Evolutionary conservation across 192 early-diverging fungal genomes (phyloP), one percentile per base, ranked within the genome.

Genomic region (Cladochytrium replicatum): DNA sequence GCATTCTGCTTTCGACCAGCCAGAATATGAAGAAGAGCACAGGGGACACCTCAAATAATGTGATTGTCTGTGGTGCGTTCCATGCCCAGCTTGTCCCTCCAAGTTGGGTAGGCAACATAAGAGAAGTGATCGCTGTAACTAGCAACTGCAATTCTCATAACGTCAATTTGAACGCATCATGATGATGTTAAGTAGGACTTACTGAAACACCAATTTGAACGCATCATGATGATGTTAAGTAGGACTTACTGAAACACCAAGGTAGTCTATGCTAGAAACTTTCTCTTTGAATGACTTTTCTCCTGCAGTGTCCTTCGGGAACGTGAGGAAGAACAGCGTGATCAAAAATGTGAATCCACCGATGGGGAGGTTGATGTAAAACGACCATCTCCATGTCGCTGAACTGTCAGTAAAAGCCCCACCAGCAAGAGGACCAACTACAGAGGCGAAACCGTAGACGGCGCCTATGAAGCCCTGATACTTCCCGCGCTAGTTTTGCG

Each of bases 281-380:
- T 94, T 91, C 9, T 70, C 66, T 22, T 22, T 4, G 26, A 71
- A 15, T 24, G 57, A 63, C 6, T 81, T 83, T 0, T 52, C 49
- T 4, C 77, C 64, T 2, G 52, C 57, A 2, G 8, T 37, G 8
- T 72, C 39, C 21, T 63, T 59, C 3, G 79, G 82, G 63, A 80
- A 71, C 25, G 70, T 76, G 55, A 86, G 71, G 43, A 69, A 72
- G 34, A 78, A 48, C 32, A 71, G 29, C 26, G 79, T 72, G 4
- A 83, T 53, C 0, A 64, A 48, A 30, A 85, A 32, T 1, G 85
- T 77, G n/a, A 84, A 38, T 3, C 68, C 70, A 8, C 90, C 88
- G 53, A 91, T 60, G 30, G 91, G 91, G 11, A 94, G 48, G 46
- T 91, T 94, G 60, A 88, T 80, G 68, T 73, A 91, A 62, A 91